phyloP scores from a whole-genome alignment of 1,284 basidiomycete species.

The Marasmius fiardii region DNA sequence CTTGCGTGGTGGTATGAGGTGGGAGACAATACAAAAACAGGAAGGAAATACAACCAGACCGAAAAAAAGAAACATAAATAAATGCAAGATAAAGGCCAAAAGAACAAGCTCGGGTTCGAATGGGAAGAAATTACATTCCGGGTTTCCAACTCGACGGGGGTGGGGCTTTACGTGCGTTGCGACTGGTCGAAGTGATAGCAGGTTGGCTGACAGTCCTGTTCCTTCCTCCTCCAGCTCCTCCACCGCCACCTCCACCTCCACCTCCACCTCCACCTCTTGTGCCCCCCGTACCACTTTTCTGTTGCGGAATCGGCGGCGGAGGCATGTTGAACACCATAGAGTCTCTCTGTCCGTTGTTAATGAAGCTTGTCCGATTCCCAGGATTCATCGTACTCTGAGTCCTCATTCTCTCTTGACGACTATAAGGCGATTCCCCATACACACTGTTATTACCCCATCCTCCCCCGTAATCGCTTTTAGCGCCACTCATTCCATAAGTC shows the following conservation, averaged over 20 bases:
- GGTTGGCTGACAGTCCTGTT: slow-evolving; percentile 57
- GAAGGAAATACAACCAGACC: background rate
- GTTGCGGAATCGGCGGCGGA: slow-evolving; percentile 31
- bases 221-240: no score
- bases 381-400: slow-evolving; percentile 14
- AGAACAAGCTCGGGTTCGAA: background rate
- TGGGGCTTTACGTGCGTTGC: slow-evolving; percentile 30
- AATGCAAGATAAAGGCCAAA: background rate
- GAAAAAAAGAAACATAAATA: background rate
- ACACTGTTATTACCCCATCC: slow-evolving; percentile 61
- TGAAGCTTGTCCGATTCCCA: slow-evolving; percentile 18
- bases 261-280: slow-evolving; percentile 10
- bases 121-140: slow-evolving; percentile 3
- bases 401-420: slow-evolving; percentile 28
- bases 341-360: slow-evolving; percentile 10
- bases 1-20: no score
- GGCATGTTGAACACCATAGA: slow-evolving; percentile 34
- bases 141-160: slow-evolving; percentile 64
- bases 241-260: slow-evolving; percentile 22
- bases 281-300: slow-evolving; percentile 11
- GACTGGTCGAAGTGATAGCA: slow-evolving; percentile 30
- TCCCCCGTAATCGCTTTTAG: slow-evolving; percentile 47
- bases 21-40: slow-evolving; percentile 2
- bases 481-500: slow-evolving; percentile 45
- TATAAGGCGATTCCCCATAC: slow-evolving; percentile 60